Conservation (phyloP, 2,329 filamentous ascomycete genomes). For the Tothia fuscella region DNA sequence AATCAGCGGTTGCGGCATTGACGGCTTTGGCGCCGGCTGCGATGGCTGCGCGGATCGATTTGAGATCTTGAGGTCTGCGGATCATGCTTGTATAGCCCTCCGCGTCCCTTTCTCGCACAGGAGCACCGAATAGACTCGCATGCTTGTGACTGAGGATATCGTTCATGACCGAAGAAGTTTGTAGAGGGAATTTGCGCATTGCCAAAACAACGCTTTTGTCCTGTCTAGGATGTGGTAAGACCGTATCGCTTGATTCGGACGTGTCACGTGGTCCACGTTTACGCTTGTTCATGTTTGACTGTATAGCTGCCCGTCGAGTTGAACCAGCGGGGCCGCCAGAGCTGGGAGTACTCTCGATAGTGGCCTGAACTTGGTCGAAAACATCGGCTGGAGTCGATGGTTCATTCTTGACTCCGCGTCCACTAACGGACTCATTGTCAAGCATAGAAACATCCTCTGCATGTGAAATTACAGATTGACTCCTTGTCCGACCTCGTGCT, state of each 20-base stretch:
- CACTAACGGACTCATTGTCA: constrained; percentile 28
- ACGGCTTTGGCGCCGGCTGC: constrained; percentile 47
- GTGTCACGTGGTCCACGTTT: constrained; percentile 23
- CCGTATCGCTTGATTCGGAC: constrained; percentile 15
- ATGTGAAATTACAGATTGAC: constrained; percentile 36
- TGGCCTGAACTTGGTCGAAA: constrained; percentile 13
- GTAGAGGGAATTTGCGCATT: constrained; percentile 36
- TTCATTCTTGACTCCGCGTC: constrained; percentile 34
- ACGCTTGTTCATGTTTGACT: constrained; percentile 25
- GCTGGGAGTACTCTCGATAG: constrained; percentile 18
- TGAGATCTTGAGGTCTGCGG: constrained; percentile 39
- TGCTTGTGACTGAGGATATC: constrained; percentile 41
- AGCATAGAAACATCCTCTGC: constrained; percentile 26
- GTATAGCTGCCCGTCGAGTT: constrained; percentile 23
- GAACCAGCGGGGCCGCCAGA: constrained; percentile 12
- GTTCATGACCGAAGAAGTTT: constrained; percentile 37
- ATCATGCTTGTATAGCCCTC: constrained; percentile 41
- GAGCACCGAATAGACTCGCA: constrained; percentile 37
- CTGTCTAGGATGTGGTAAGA: constrained; percentile 13
- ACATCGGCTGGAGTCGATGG: constrained; percentile 31
- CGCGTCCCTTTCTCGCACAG: constrained; percentile 38
- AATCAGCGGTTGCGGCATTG: constrained; percentile 37
- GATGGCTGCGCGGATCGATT: constrained; percentile 38
- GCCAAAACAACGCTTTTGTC: constrained; percentile 25
- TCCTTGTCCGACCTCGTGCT: constrained; percentile 32